Evolutionary conservation across 2,329 filamentous ascomycete genomes (phyloP).

Genomic region (Hypoxylon sp.): DNA sequence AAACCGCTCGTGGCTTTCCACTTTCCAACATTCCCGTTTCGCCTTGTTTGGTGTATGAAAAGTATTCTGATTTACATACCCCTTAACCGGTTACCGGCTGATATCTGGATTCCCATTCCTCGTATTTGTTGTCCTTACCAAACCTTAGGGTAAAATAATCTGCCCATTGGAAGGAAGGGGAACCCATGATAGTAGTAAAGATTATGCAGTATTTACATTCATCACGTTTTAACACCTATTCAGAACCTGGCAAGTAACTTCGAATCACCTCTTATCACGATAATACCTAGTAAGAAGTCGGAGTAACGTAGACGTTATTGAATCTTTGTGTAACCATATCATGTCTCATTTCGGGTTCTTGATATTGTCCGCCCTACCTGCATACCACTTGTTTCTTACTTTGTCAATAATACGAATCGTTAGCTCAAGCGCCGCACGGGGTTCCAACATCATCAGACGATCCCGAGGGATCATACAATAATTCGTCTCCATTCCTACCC

Average conservation of each 20-base stretch:
- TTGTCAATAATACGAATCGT: slow-evolving; percentile 1
- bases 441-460: not conserved
- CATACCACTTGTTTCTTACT: not conserved
- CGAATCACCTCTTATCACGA: not conserved
- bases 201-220: not conserved
- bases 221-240: no score
- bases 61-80: no score
- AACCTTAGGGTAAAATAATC: no score
- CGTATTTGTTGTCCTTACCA: no score
- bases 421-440: not conserved
- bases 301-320: not conserved
- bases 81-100: no score
- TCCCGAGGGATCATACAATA: not conserved
- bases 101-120: no score
- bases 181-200: no score
- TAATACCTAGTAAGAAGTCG: not conserved
- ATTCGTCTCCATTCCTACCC: slow-evolving; percentile 3
- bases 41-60: no score
- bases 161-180: no score
- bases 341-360: not conserved
- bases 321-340: not conserved
- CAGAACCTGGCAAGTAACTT: no score
- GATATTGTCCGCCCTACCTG: not conserved
- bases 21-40: not conserved
- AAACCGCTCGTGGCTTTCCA: not conserved